phyloP scores from a whole-genome alignment of 176 grass and related monocot species.

The Eragrostis nindensis region DNA sequence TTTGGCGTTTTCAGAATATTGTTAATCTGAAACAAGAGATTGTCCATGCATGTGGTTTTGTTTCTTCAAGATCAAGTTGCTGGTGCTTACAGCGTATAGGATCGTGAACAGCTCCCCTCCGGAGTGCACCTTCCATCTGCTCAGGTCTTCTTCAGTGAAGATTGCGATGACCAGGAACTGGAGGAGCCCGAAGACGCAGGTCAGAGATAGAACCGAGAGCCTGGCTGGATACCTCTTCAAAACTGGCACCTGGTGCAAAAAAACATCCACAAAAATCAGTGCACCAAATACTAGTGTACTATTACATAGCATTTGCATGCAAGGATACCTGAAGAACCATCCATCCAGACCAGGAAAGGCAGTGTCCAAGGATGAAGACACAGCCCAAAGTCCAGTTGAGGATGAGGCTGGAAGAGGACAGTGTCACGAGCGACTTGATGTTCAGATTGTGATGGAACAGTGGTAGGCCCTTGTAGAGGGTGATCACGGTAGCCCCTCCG shows the following conservation, averaged over 20 bases:
- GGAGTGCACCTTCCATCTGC: constrained; percentile 82
- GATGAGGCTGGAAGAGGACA: constrained; percentile 54
- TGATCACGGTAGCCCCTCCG: constrained; percentile 86
- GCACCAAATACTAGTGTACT: not conserved
- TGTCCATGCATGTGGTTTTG: not conserved
- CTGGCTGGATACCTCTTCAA: constrained; percentile 87
- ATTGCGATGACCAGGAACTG: constrained; percentile 80
- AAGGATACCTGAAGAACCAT: constrained; percentile 97
- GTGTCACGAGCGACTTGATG: constrained; percentile 25
- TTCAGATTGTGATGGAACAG: constrained; percentile 54
- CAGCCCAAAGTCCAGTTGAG: constrained; percentile 94
- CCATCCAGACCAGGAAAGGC: constrained; percentile 92
- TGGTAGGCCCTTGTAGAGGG: constrained; percentile 89
- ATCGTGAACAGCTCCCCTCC: constrained; percentile 81
- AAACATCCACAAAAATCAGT: too few species aligned
- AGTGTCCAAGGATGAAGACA: constrained; percentile 82
- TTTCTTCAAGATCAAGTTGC: not conserved
- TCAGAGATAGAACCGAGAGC: constrained; percentile 74
- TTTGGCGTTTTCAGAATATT: not conserved
- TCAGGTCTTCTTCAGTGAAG: constrained; percentile 73
- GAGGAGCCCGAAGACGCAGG: constrained; percentile 79
- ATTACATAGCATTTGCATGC: too few species aligned
- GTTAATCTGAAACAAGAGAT: not conserved
- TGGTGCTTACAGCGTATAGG: constrained; percentile 74
- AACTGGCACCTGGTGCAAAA: constrained; percentile 64